Conservation (phyloP, 208 protist species). For the Crithidia brevicula region DNA sequence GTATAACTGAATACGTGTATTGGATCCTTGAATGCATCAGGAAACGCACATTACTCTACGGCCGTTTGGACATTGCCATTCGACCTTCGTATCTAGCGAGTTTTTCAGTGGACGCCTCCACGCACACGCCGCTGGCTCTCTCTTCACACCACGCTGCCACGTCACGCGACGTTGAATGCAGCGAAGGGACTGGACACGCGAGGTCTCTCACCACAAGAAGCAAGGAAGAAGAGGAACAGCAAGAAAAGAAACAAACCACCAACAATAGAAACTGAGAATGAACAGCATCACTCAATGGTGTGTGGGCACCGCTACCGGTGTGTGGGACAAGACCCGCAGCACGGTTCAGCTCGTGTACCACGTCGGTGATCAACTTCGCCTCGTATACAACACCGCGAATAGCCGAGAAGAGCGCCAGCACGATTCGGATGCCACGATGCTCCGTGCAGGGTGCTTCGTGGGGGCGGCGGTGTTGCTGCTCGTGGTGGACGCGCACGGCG, state of each 20-base stretch:
- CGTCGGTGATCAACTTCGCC: conserved; percentile 67
- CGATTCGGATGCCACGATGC: conserved; percentile 50
- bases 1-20: no score
- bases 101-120: no score
- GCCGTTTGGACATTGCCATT: no score
- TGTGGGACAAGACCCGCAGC: conserved; percentile 46
- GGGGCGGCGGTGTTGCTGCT: conserved; percentile 39
- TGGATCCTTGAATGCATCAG: no score
- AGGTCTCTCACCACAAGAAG: no score
- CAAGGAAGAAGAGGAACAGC: not conserved
- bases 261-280: conserved; percentile 18
- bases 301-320: conserved; percentile 22
- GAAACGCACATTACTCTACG: no score
- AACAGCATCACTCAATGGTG: conserved; percentile 28
- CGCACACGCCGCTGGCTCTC: not conserved
- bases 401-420: conserved; percentile 49
- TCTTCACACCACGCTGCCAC: conserved; percentile 3
- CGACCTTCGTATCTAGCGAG: no score
- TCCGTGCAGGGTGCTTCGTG: conserved; percentile 47
- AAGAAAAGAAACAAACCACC: not conserved
- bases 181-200: no score
- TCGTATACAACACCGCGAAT: conserved; percentile 75
- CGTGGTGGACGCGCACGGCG: conserved; percentile 55
- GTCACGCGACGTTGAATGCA: no score
- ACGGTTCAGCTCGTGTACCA: conserved; percentile 64